A percentile compares a stretch with the other conserved stretches of the same genome.
Evolutionary conservation across 768 basidiomycete genomes (phyloP).

Genomic region (Kwoniella mangroviensis): DNA sequence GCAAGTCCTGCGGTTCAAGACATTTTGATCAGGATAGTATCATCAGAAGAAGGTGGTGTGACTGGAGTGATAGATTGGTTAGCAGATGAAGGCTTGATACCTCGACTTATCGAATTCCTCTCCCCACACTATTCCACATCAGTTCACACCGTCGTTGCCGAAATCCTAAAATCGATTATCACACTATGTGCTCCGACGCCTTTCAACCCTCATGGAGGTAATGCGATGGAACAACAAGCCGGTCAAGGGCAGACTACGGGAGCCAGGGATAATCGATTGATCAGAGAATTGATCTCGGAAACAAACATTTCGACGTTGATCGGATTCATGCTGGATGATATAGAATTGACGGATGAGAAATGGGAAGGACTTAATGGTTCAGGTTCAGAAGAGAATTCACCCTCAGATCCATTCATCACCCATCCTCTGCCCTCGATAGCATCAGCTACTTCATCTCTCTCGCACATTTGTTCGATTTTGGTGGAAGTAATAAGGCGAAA

Average conservation of each 20-base stretch:
- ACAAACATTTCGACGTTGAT: slow-evolving; percentile 73
- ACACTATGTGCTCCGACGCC: slow-evolving; percentile 87
- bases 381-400: slow-evolving; percentile 15
- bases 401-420: slow-evolving; percentile 47
- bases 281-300: slow-evolving; percentile 79
- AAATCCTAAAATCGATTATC: slow-evolving; percentile 91
- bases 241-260: slow-evolving; percentile 33
- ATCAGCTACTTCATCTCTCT: slow-evolving; percentile 70
- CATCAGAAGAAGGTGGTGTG: slow-evolving; percentile 81
- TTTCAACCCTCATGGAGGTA: slow-evolving; percentile 70
- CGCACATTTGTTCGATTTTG: slow-evolving; percentile 82
- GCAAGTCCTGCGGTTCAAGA: slow-evolving; percentile 91
- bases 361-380: slow-evolving; percentile 32
- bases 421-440: slow-evolving; percentile 50
- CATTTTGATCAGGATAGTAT: slow-evolving; percentile 82
- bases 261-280: slow-evolving; percentile 70
- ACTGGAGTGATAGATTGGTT: slow-evolving; percentile 91
- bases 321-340: slow-evolving; percentile 76
- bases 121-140: slow-evolving; percentile 76
- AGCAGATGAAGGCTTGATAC: slow-evolving; percentile 79
- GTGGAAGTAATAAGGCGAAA: slow-evolving; percentile 96
- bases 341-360: slow-evolving; percentile 53
- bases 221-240: slow-evolving; percentile 55
- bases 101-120: slow-evolving; percentile 76
- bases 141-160: slow-evolving; percentile 82